phyloP scores from a whole-genome alignment of 2,329 filamentous ascomycete species.

The Curvularia spicifera region DNA sequence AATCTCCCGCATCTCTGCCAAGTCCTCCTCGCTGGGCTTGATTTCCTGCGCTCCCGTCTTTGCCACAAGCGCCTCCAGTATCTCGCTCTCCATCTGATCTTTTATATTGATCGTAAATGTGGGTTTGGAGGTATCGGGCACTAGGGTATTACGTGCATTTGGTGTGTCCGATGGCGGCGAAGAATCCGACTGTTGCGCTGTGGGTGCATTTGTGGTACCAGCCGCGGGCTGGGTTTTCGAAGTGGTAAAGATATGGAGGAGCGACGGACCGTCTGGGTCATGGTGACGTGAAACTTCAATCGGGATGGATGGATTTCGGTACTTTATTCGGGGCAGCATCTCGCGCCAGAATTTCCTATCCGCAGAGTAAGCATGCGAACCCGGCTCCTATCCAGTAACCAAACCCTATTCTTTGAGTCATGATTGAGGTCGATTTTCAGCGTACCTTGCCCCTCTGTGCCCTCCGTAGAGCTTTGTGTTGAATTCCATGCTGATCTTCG shows the following conservation, averaged over 20 bases:
- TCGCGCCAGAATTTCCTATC: constrained; percentile 85
- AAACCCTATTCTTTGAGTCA: neutral
- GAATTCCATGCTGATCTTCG: constrained; percentile 77
- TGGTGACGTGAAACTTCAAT: constrained; percentile 79
- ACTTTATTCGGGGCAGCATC: constrained; percentile 87
- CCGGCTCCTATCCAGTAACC: neutral
- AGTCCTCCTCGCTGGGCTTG: constrained; percentile 65
- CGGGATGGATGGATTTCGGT: constrained; percentile 83
- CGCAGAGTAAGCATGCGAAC: constrained; percentile 1
- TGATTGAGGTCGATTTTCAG: constrained; percentile 1
- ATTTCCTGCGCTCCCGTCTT: constrained; percentile 67
- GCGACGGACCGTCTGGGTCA: constrained; percentile 49
- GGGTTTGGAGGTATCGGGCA: constrained; percentile 46
- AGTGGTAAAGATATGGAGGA: constrained; percentile 44
- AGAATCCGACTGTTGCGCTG: constrained; percentile 25
- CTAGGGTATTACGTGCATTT: constrained; percentile 32
- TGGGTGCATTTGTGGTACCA: constrained; percentile 19
- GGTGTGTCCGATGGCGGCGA: constrained; percentile 29
- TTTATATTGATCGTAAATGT: constrained; percentile 64
- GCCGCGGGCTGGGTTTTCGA: constrained; percentile 25
- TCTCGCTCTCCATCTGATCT: constrained; percentile 64
- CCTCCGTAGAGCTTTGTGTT: constrained; percentile 66
- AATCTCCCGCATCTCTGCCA: constrained; percentile 63
- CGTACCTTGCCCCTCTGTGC: constrained; percentile 74
- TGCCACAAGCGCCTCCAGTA: constrained; percentile 67